Percentiles rank a stretch among this genome's conserved stretches.
These are phyloP conservation scores for Hericium rajendrae DNA, from an alignment of 768 basidiomycete species.

Conservation along the genomic window DNA sequence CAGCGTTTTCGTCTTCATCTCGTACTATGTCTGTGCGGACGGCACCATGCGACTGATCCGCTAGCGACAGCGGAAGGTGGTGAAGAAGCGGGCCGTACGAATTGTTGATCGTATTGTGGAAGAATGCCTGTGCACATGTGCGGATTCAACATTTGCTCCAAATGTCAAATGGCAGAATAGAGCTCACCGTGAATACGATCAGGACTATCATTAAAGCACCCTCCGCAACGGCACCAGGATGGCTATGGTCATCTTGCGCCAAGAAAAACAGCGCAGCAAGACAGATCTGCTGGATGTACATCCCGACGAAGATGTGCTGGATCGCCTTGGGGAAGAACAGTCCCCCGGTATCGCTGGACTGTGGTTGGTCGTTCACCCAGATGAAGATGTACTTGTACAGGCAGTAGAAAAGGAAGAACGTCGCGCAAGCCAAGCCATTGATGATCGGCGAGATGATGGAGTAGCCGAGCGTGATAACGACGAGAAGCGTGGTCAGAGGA, in stretches of 20 bases:
- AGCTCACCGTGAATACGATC: slow-evolving; percentile 71
- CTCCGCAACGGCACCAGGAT: slow-evolving; percentile 56
- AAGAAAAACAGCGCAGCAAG: slow-evolving; percentile 89
- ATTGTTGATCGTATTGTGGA: slow-evolving; percentile 61
- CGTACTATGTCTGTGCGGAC: background rate
- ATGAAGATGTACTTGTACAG: slow-evolving; percentile 52
- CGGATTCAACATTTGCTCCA: background rate
- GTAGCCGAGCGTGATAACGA: slow-evolving; percentile 77
- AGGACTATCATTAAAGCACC: slow-evolving; percentile 81
- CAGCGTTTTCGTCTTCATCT: too few relatives aligned
- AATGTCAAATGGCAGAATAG: background rate
- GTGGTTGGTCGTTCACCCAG: slow-evolving; percentile 57
- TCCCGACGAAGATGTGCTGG: slow-evolving; percentile 84
- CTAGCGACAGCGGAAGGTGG: slow-evolving; percentile 70
- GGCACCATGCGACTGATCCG: slow-evolving; percentile 48
- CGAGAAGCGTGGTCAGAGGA: slow-evolving; percentile 67
- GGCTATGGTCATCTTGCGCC: slow-evolving; percentile 40
- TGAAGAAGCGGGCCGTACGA: slow-evolving; percentile 74
- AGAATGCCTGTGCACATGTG: slow-evolving; percentile 40
- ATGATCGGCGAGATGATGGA: slow-evolving; percentile 88
- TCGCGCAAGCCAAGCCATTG: slow-evolving; percentile 75
- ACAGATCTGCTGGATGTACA: slow-evolving; percentile 88
- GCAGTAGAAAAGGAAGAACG: slow-evolving; percentile 79
- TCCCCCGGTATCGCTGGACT: slow-evolving; percentile 75
- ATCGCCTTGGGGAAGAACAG: slow-evolving; percentile 94